Base-by-base conservation (phyloP, 2,329 filamentous ascomycete genomes). In the Claviceps pusilla region DNA sequence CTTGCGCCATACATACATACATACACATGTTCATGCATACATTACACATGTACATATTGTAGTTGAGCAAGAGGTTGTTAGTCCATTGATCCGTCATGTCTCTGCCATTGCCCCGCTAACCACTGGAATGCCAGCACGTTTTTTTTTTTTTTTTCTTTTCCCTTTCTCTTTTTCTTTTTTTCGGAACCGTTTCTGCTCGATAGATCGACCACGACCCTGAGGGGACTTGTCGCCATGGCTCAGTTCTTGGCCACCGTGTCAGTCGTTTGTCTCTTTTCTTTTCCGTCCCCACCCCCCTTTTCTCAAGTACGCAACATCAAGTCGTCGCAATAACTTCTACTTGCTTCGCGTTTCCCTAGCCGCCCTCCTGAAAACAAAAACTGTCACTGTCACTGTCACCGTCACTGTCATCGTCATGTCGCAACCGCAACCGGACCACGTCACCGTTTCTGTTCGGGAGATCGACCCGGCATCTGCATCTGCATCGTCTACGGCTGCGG, bases 191-290 rank as follows among this genome's bases (percentile, higher is more conserved):
- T 55, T 56, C 55, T 12, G 55, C 24, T 57, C 24, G 10, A 52
- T 49, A 55, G 24, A 51, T 10, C 35, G 35, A 37, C 54, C 49
- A 57, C 54, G 51, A 51, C 31, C 35, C 14, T 11, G 53, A 46
- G 54, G 56, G 55, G 50, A 53, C 54, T 57, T 51, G 52, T 58
- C 59, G 60, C 56, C 57, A 72, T 72, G 69, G 65, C 69, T 51
- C 69, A 71, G 59, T 72, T 72, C 62, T 64, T 72, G 58, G 70
- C 68, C 50, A 71, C 70, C 56, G 70, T 72, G 70, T 72, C 66
- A 66, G 70, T 71, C 50, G 48, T 55, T 55, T 50, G 31, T 55
- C 50, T 29, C 50, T 42, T 24, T 24, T 24, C 24, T 24, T 24
- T 24, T 24, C 24, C 24, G 24, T 24, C 24, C 24, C 24, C 24